Percentiles rank a stretch among this genome's conserved stretches.
phyloP scores from a whole-genome alignment of 2,329 filamentous ascomycete species.

The Verticillium klebahnii region DNA sequence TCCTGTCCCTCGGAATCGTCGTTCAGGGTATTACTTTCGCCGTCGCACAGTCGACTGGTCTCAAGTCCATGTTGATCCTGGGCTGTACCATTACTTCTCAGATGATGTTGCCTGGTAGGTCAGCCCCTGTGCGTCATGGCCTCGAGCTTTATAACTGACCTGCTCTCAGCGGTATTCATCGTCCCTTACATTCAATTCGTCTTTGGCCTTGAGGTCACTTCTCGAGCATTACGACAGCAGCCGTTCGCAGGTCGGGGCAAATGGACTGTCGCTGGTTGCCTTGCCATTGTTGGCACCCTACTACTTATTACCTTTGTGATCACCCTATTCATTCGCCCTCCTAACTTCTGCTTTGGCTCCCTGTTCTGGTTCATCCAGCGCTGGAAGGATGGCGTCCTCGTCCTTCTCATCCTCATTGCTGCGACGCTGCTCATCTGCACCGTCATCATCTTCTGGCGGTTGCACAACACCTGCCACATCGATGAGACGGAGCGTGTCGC shows the following conservation, averaged over 20 bases:
- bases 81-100: conserved; percentile 52
- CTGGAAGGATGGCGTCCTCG: conserved; percentile 55
- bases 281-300: conserved; percentile 44
- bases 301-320: conserved; percentile 54
- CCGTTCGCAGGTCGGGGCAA: conserved; percentile 55
- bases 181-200: conserved; percentile 62
- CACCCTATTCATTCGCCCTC: conserved; percentile 49
- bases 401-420: conserved; percentile 46
- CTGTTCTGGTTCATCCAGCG: conserved; percentile 63
- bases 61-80: conserved; percentile 43
- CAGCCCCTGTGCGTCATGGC: too few relatives aligned
- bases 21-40: conserved; percentile 55
- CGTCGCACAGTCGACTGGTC: conserved; percentile 49
- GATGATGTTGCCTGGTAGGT: conserved; percentile 55
- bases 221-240: conserved; percentile 47
- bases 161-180: conserved; percentile 55
- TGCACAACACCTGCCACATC: conserved; percentile 50
- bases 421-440: conserved; percentile 44
- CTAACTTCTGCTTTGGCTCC: conserved; percentile 60
- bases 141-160: not conserved
- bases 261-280: conserved; percentile 56
- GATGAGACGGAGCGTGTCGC: conserved; percentile 56
- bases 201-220: conserved; percentile 57
- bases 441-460: conserved; percentile 50
- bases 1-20: conserved; percentile 52